Evolutionary conservation across 2,329 filamentous ascomycete species (phyloP), one percentile per base, ranked within the genome.

Genomic region (Diplodia corticola): DNA sequence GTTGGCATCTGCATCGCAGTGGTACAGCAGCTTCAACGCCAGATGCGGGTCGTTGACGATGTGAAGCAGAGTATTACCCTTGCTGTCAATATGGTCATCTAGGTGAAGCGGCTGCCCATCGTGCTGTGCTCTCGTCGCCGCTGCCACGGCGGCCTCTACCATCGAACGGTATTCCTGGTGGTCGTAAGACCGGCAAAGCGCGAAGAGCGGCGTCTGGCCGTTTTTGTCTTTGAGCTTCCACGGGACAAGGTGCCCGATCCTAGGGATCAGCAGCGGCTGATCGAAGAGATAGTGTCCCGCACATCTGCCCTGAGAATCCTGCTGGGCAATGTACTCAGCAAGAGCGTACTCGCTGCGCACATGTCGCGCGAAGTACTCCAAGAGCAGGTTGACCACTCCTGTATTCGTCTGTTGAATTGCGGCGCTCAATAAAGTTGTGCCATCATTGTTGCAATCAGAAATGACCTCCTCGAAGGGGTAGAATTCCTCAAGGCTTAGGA

Each of bases 261-360:
- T 85, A 51, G 83, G 81, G 70, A 99, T 95, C 22, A 99, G 82
- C 63, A 86, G 84, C 2, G 95, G 95, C 9, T 92, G 89, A 73
- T 97, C 91, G 80, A 99, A 99, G 17, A 99, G 84, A 76, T 99
- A 99, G 78, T 99, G 95, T n/a, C 90, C 95, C 63, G 92, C 86
- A 68, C 93, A 96, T 71, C 95, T 89, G 24, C 94, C 95, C 81
- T 93, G 90, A 44, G 86, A 87, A 74, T 99, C 95, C 72, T 94
- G 90, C 68, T 86, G 83, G 4, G 86, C 83, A 55, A 98, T 79
- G 74, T 99, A 98, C 6, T 82, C 80, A 50, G 81, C 77, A 33
- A 96, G 77, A 57, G 85, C 82, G 17, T 82, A 79, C 63, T 87
- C 81, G 20, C 85, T 83, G 40, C 82, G 82, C 64, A 81, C 82